These are phyloP conservation scores for Nothophytophthora sp. DNA, from an alignment of 352 stramenopile species.

Conservation along the genomic window DNA sequence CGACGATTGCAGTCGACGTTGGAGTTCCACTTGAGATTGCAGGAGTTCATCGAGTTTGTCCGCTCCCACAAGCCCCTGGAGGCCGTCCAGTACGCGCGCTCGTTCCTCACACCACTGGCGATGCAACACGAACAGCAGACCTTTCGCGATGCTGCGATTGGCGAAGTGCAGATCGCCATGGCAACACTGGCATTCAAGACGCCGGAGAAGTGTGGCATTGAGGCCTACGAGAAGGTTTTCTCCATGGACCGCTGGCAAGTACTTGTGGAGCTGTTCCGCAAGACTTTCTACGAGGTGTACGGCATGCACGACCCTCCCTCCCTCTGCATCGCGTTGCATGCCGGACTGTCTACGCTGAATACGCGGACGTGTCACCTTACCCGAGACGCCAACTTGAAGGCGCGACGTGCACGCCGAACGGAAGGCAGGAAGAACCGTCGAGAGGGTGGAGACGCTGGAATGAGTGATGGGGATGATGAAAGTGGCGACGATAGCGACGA, in stretches of 20 bases:
- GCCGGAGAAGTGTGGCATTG: slow-evolving; percentile 59
- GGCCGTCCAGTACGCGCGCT: slow-evolving; percentile 72
- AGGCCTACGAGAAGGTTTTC: slow-evolving; percentile 68
- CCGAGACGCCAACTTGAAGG: slow-evolving; percentile 39
- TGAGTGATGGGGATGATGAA: slow-evolving; percentile 9
- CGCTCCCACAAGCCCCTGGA: slow-evolving; percentile 68
- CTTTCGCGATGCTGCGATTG: slow-evolving; percentile 52
- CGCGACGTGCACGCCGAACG: slow-evolving; percentile 29
- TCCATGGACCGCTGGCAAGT: slow-evolving; percentile 53
- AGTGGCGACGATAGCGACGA: slow-evolving; percentile 25
- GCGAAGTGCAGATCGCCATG: slow-evolving; percentile 71
- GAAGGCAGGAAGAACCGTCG: slow-evolving; percentile 19
- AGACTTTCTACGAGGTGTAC: slow-evolving; percentile 70
- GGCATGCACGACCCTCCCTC: slow-evolving; percentile 68
- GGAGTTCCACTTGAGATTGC: slow-evolving; percentile 74
- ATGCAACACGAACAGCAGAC: slow-evolving; percentile 64
- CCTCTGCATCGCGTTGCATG: slow-evolving; percentile 63
- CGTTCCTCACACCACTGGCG: slow-evolving; percentile 60
- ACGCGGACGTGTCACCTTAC: slow-evolving; percentile 66
- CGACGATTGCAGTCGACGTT: slow-evolving; percentile 70
- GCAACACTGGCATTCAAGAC: slow-evolving; percentile 71
- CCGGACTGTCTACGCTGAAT: slow-evolving; percentile 75
- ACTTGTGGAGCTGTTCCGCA: slow-evolving; percentile 59
- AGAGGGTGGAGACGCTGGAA: slow-evolving; percentile 18
- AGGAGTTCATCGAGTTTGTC: slow-evolving; percentile 84